Conservation (phyloP, 2,329 filamentous ascomycete genomes). For the Raffaelea ambrosiae region DNA sequence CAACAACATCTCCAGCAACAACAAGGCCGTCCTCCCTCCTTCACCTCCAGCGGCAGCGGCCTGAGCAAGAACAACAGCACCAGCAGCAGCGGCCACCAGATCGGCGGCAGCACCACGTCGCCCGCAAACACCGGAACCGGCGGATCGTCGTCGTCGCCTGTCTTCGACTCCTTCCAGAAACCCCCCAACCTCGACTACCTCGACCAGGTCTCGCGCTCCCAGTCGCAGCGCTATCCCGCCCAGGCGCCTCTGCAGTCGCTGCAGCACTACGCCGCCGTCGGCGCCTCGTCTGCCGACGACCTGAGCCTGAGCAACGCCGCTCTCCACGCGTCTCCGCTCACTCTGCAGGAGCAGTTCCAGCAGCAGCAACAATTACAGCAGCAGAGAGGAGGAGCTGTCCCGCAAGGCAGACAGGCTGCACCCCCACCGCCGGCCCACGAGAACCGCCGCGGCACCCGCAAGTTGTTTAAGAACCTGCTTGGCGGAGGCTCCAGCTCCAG, state of each 20-base stretch:
- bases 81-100: slow-evolving; percentile 19
- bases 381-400: slow-evolving; percentile 6
- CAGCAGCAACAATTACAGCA: slow-evolving; percentile 18
- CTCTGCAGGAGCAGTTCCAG: slow-evolving; percentile 11
- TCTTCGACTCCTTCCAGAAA: slow-evolving; percentile 7
- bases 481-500: slow-evolving; percentile 27
- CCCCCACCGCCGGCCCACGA: slow-evolving; percentile 25
- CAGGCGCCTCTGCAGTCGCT: slow-evolving; percentile 21
- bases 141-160: not conserved
- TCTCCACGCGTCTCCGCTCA: slow-evolving; percentile 18
- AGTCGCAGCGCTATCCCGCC: slow-evolving; percentile 39
- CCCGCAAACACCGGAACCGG: not conserved
- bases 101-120: not conserved
- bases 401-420: slow-evolving; percentile 7
- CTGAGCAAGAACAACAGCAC: slow-evolving; percentile 20
- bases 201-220: slow-evolving; percentile 40
- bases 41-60: slow-evolving; percentile 14
- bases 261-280: slow-evolving; percentile 22
- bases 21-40: slow-evolving; percentile 18
- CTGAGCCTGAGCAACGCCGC: slow-evolving; percentile 19
- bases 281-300: slow-evolving; percentile 31
- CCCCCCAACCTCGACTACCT: slow-evolving; percentile 30
- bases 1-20: too few relatives aligned
- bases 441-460: slow-evolving; percentile 41
- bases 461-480: slow-evolving; percentile 47